phyloP scores from a whole-genome alignment of 2,329 filamentous ascomycete genomes.

The Fusarium devonianum region DNA sequence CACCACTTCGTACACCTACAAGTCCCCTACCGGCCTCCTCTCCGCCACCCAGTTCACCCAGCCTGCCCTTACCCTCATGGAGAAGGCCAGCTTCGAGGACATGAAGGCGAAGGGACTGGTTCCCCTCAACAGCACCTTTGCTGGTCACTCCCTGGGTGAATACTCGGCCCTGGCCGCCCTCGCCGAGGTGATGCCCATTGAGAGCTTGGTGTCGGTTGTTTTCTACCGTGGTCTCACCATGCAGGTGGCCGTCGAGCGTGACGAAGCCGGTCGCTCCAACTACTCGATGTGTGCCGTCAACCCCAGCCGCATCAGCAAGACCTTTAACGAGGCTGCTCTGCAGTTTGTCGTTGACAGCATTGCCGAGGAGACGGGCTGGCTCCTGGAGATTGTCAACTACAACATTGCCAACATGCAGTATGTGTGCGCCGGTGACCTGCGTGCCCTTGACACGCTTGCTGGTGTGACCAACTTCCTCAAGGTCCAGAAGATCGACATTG shows the following conservation, averaged over 20 bases:
- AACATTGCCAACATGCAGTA: slow-evolving; percentile 81
- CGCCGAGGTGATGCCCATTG: slow-evolving; percentile 99
- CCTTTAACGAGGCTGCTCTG: slow-evolving; percentile 96
- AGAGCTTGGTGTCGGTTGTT: slow-evolving; percentile 95
- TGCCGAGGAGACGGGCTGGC: slow-evolving; percentile 90
- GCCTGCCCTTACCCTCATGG: slow-evolving; percentile 96
- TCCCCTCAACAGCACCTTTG: slow-evolving; percentile 94
- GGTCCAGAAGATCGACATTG: slow-evolving; percentile 96
- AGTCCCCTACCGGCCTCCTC: slow-evolving; percentile 90
- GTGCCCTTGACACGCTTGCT: slow-evolving; percentile 74
- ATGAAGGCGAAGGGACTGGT: slow-evolving; percentile 98
- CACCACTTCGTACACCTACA: slow-evolving; percentile 96
- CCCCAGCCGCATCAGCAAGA: slow-evolving; percentile 96
- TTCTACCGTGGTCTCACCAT: slow-evolving; percentile 99
- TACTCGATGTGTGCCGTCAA: slow-evolving; percentile 99
- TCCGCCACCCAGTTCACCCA: slow-evolving; percentile 99
- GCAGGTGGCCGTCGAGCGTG: slow-evolving; percentile 98
- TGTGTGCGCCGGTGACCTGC: slow-evolving; percentile 74
- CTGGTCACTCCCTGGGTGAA: slow-evolving; percentile 96
- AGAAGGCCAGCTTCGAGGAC: slow-evolving; percentile 99
- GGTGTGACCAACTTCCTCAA: slow-evolving; percentile 96
- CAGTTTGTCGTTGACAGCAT: slow-evolving; percentile 98
- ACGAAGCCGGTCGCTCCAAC: slow-evolving; percentile 90
- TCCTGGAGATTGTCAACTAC: slow-evolving; percentile 99
- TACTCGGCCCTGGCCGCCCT: slow-evolving; percentile 96